These are phyloP conservation scores for Amauroascus verrucosus DNA, from an alignment of 2,329 filamentous ascomycete species.

Conservation along the genomic window DNA sequence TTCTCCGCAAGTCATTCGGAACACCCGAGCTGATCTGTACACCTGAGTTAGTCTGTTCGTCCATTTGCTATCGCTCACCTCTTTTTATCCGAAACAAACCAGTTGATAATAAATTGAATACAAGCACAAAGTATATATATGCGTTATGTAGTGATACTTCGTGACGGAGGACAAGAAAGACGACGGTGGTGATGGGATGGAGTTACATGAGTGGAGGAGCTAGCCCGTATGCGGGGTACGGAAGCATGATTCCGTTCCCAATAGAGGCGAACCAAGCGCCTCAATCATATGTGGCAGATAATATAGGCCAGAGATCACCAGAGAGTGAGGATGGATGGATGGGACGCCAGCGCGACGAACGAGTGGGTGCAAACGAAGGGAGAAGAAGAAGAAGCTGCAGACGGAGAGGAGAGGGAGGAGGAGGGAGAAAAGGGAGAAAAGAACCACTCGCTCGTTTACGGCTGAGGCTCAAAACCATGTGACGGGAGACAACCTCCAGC, in stretches of 20 bases:
- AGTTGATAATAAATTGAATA: background rate
- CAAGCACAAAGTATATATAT: background rate
- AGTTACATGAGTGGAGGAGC: background rate
- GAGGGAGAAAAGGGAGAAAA: background rate
- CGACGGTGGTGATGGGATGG: background rate
- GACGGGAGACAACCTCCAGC: background rate
- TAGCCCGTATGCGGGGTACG: constrained; percentile 6
- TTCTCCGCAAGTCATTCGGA: background rate
- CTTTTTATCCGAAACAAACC: background rate
- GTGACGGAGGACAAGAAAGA: background rate
- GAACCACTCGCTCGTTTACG: background rate
- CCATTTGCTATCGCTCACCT: background rate
- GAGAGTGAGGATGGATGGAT: background rate
- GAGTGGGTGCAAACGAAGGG: background rate
- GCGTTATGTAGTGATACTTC: background rate
- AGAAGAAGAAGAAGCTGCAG: too few species aligned
- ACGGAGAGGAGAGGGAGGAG: too few species aligned
- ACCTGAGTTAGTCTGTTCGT: background rate
- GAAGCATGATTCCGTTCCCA: background rate
- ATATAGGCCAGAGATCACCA: background rate
- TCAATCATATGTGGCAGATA: background rate
- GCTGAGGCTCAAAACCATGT: background rate
- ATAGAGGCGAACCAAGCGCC: constrained; percentile 3
- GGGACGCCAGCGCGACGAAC: background rate
- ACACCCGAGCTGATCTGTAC: background rate